These are phyloP conservation scores for Pythium scleroteichum DNA, from an alignment of 352 stramenopile genomes.

Conservation along the genomic window DNA sequence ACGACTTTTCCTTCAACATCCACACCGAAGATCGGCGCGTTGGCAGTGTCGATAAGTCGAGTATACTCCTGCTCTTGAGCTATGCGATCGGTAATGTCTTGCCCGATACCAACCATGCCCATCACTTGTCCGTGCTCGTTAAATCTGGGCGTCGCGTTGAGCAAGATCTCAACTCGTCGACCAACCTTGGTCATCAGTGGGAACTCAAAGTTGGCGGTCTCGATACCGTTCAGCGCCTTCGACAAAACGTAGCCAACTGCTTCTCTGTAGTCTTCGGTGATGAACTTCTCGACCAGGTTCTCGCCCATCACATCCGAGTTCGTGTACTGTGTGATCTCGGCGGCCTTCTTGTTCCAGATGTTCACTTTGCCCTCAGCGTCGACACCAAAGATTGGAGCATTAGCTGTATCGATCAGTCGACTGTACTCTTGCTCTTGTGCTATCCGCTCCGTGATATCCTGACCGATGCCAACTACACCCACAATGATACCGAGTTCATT, in stretches of 20 bases:
- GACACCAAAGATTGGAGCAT: constrained; percentile 84
- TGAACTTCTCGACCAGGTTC: constrained; percentile 79
- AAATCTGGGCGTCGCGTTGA: constrained; percentile 86
- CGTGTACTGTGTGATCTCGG: constrained; percentile 79
- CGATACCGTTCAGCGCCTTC: constrained; percentile 79
- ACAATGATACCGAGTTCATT: constrained; percentile 78
- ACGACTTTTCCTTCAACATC: constrained; percentile 85
- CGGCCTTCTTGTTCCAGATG: constrained; percentile 88
- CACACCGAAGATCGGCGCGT: constrained; percentile 84
- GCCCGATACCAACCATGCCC: constrained; percentile 90
- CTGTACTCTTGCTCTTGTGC: constrained; percentile 74
- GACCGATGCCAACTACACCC: constrained; percentile 84
- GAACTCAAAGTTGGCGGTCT: constrained; percentile 86
- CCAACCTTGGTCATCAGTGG: constrained; percentile 80
- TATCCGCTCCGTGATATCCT: constrained; percentile 81
- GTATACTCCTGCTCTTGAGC: constrained; percentile 75
- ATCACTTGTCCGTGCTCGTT: constrained; percentile 91
- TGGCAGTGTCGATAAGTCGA: constrained; percentile 72
- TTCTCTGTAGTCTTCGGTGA: constrained; percentile 65
- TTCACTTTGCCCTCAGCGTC: constrained; percentile 84
- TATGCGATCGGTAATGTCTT: constrained; percentile 91
- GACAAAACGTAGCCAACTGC: constrained; percentile 74
- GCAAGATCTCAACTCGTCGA: constrained; percentile 62
- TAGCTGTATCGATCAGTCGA: constrained; percentile 72
- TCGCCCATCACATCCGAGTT: constrained; percentile 68